Evolutionary conservation across 73 alveolate species (phyloP), one percentile per base, ranked within the genome.

Genomic region (Paramecium sexaurelia): DNA sequence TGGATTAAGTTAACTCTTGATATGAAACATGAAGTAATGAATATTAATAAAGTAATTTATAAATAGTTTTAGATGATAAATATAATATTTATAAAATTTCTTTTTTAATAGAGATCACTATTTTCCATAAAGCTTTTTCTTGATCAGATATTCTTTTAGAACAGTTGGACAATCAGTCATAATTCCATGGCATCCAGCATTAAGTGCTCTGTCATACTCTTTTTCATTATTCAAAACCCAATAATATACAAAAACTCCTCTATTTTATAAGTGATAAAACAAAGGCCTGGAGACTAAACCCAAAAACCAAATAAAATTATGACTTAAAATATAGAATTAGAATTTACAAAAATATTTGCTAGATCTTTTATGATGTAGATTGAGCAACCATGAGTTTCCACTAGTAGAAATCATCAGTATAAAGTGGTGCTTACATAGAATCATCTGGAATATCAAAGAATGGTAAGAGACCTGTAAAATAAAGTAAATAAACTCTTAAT

Each of bases 371-470:
- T 69, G 32, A 69, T 10, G 22, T 69, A 2, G 85, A 2, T 8
- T 69, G 8, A 13, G 71, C 67, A 3, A 6, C 26, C 2, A 13
- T 2, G 2, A 75, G 7, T 75, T 87, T 87, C 84, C 93, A 87
- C 20, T 68, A 27, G 47, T 87, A 87, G 13, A 68, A 82, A n/a
- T 87, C 91, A 1, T 82, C 68, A 0, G 85, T 68, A 27, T 68
- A 87, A 27, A 87, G 51, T 2, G 93, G 90, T 40, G 75, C 51
- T 68, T 87, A 47, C 47, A 87, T 36, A 22, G 90, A 69, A 68
- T 88, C 94, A 55, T 88, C 94, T 40, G 69, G 51, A 6, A 88
- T 35, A 68, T 88, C 91, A 29, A 75, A 40, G 83, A 68, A 88
- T 5, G 94, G 94, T 26, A 88, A 24, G 1, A 88, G 41, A 13